A percentile compares a stretch with the other conserved stretches of the same genome.
Conservation (phyloP, 495 filamentous ascomycete genomes). For the Mytilinidion resinicola region DNA sequence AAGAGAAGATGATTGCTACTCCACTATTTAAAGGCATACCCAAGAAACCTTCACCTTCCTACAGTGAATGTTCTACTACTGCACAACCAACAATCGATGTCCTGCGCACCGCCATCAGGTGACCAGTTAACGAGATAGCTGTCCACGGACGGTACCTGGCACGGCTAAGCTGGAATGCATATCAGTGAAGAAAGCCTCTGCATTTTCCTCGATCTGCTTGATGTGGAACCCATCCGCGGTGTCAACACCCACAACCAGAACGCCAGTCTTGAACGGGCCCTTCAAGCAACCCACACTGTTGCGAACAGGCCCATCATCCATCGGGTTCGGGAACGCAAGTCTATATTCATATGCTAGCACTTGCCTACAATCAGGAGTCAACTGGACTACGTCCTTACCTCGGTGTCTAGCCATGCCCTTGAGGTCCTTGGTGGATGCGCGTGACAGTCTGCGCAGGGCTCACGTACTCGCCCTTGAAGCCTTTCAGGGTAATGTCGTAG, state of each 20-base stretch:
- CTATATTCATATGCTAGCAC: not conserved
- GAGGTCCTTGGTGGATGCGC: conserved; percentile 40
- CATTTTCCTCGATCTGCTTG: conserved; percentile 35
- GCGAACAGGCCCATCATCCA: conserved; percentile 26
- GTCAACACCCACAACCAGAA: conserved; percentile 32
- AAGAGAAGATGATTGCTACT: too few relatives aligned
- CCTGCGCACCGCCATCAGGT: too few relatives aligned
- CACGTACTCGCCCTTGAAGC: conserved; percentile 36
- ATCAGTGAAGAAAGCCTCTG: conserved; percentile 36
- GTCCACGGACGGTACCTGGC: conserved; percentile 35
- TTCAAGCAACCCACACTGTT: conserved; percentile 36
- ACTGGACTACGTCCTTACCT: not conserved
- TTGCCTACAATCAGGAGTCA: too few relatives aligned
- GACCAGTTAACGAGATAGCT: conserved; percentile 15
- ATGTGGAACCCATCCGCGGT: conserved; percentile 37
- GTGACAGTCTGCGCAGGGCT: conserved; percentile 38
- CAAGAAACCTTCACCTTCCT: too few relatives aligned
- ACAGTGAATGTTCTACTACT: too few relatives aligned
- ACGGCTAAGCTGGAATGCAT: conserved; percentile 34
- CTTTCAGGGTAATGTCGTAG: conserved; percentile 38
- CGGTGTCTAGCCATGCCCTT: conserved; percentile 33
- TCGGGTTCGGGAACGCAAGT: conserved; percentile 42
- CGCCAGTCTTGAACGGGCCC: conserved; percentile 41
- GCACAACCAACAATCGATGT: too few relatives aligned
- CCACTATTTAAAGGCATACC: too few relatives aligned